A percentile compares a stretch with the other conserved stretches of the same genome.
These are phyloP conservation scores for Fusarium zealandicum DNA, from an alignment of 2,329 filamentous ascomycete species.

Conservation along the genomic window DNA sequence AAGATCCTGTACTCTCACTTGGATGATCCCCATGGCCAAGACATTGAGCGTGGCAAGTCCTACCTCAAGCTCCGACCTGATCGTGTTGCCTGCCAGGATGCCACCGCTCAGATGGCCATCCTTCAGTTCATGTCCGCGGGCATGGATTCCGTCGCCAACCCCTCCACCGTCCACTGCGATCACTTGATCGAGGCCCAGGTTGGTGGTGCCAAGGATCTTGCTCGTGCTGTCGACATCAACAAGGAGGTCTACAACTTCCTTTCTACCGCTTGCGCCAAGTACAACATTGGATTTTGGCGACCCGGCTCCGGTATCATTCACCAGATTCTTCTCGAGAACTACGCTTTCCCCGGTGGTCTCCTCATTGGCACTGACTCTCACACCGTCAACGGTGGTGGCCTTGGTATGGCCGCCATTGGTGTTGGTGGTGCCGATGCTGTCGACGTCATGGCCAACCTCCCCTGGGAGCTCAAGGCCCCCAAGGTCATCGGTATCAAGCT, in stretches of 20 bases:
- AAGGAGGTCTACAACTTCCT: slow-evolving; percentile 99
- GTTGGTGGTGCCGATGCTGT: slow-evolving; percentile 98
- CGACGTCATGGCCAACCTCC: slow-evolving; percentile 96
- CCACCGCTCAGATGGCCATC: slow-evolving; percentile 99
- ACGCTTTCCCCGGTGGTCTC: slow-evolving; percentile 97
- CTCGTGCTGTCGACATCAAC: slow-evolving; percentile 90
- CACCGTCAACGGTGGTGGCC: slow-evolving; percentile 95
- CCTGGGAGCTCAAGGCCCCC: slow-evolving; percentile 98
- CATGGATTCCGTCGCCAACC: slow-evolving; percentile 94
- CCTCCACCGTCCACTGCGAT: slow-evolving; percentile 96
- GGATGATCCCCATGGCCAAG: slow-evolving; percentile 94
- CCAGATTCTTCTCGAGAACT: slow-evolving; percentile 98
- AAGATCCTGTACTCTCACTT: slow-evolving; percentile 99
- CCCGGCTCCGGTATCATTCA: slow-evolving; percentile 99
- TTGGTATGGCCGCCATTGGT: slow-evolving; percentile 94
- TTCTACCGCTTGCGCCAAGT: slow-evolving; percentile 92
- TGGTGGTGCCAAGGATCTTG: slow-evolving; percentile 92
- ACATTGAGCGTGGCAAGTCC: slow-evolving; percentile 93
- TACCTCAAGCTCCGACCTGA: slow-evolving; percentile 98
- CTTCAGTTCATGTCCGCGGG: slow-evolving; percentile 99
- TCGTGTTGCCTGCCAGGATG: slow-evolving; percentile 98
- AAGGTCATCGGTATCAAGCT: slow-evolving; percentile 97
- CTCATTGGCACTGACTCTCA: slow-evolving; percentile 98
- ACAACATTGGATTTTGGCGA: slow-evolving; percentile 99
- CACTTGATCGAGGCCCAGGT: slow-evolving; percentile 98